A percentile compares a stretch with the other conserved stretches of the same genome.
Conservation (phyloP, 2,329 filamentous ascomycete species). For the Dactylonectria estremocensis region DNA sequence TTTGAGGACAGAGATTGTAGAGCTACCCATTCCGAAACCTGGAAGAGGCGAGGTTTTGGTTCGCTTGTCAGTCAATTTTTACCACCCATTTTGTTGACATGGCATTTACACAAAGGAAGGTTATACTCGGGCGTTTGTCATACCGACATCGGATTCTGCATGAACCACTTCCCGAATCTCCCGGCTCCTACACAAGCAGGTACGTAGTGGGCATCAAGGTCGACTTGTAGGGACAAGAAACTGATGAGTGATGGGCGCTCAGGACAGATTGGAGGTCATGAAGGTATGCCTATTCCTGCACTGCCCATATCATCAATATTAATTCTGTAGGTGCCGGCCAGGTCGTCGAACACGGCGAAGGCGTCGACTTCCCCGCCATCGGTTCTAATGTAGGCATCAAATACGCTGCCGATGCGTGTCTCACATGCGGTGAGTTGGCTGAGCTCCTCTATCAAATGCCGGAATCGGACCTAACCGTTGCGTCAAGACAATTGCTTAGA, state of each 20-base stretch:
- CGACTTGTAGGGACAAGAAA: not conserved
- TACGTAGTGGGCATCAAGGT: not conserved
- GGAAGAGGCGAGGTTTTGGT: constrained; percentile 23
- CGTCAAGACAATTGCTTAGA: constrained; percentile 19
- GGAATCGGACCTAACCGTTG: not conserved
- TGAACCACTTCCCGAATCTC: constrained; percentile 18
- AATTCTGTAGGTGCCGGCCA: constrained; percentile 11
- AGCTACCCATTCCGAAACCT: constrained; percentile 20
- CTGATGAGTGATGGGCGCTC: no score
- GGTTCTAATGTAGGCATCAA: constrained; percentile 28
- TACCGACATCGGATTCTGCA: constrained; percentile 27
- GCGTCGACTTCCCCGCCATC: constrained; percentile 14
- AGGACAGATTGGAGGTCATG: constrained; percentile 32
- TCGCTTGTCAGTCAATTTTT: constrained; percentile 7
- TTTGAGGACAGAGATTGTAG: constrained; percentile 19
- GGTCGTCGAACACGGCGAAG: constrained; percentile 16
- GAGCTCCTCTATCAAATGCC: not conserved
- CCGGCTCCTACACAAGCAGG: constrained; percentile 22
- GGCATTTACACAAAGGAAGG: not conserved
- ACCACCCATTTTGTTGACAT: no score
- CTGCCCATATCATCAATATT: not conserved
- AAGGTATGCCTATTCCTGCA: not conserved
- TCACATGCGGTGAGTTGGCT: constrained; percentile 19
- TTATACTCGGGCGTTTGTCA: constrained; percentile 29
- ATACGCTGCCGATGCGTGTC: constrained; percentile 23